Evolutionary conservation across 768 basidiomycete genomes (phyloP).

Genomic region (Psilocybe azurescens): DNA sequence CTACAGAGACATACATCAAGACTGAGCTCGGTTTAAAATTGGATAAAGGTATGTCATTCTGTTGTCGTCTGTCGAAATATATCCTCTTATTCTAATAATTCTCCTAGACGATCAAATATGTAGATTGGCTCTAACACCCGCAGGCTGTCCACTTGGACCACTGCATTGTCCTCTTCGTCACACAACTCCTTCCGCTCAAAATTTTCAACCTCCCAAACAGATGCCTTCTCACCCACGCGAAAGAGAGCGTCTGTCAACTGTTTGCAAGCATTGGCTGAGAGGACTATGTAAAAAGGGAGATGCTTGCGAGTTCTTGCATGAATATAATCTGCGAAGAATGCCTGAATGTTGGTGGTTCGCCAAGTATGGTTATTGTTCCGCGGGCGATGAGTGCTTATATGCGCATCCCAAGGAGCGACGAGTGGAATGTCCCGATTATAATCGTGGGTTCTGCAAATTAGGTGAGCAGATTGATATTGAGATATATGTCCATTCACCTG

Average conservation of each 20-base stretch:
- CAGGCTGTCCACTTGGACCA: slow-evolving; percentile 92
- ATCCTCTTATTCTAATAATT: not conserved
- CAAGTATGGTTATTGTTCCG: slow-evolving; percentile 96
- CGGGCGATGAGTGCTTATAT: slow-evolving; percentile 97
- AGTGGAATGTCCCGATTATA: slow-evolving; percentile 95
- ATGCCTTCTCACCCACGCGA: slow-evolving; percentile 84
- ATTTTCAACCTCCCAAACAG: slow-evolving; percentile 89
- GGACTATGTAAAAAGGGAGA: slow-evolving; percentile 99
- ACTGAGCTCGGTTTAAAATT: slow-evolving; percentile 84
- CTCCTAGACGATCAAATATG: slow-evolving; percentile 92
- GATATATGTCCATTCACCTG: slow-evolving; percentile 1
- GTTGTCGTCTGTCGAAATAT: slow-evolving; percentile 19
- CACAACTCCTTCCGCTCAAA: slow-evolving; percentile 84
- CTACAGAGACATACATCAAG: slow-evolving; percentile 83
- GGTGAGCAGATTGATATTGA: slow-evolving; percentile 57
- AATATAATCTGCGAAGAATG: slow-evolving; percentile 97
- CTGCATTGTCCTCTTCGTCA: slow-evolving; percentile 91
- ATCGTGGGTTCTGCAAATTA: slow-evolving; percentile 92
- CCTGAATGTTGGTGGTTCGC: slow-evolving; percentile 99
- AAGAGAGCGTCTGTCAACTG: slow-evolving; percentile 83
- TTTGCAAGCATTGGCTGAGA: slow-evolving; percentile 98
- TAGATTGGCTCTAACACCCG: slow-evolving; percentile 76
- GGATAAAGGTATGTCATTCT: slow-evolving; percentile 72
- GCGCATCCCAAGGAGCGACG: slow-evolving; percentile 92
- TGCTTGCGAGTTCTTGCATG: slow-evolving; percentile 97